These are phyloP conservation scores for Kitagawia praeruptora DNA, from an alignment of 129 eudicot genomes.

Conservation along the genomic window DNA sequence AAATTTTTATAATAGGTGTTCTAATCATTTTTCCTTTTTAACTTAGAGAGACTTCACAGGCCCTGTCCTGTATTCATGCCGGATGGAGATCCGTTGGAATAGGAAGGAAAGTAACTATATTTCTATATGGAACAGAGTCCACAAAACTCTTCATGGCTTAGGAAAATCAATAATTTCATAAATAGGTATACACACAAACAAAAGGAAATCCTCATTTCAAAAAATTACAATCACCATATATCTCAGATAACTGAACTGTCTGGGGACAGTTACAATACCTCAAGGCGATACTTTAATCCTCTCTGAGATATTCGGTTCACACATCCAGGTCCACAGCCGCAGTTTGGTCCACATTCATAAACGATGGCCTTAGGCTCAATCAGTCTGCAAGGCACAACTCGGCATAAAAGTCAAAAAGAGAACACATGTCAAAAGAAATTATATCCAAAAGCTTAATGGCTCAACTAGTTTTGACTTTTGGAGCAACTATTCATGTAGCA, in stretches of 20 bases:
- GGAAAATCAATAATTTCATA: background rate
- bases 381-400: slow-evolving; percentile 33
- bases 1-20: too few relatives aligned
- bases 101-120: too few relatives aligned
- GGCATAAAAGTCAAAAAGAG: background rate
- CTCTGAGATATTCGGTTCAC: slow-evolving; percentile 67
- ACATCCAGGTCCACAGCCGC: slow-evolving; percentile 83
- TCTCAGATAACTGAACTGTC: background rate
- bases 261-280: slow-evolving; percentile 34
- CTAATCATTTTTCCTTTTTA: too few relatives aligned
- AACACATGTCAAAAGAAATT: background rate
- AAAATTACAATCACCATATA: background rate
- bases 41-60: too few relatives aligned
- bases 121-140: too few relatives aligned
- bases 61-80: too few relatives aligned
- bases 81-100: too few relatives aligned
- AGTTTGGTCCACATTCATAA: slow-evolving; percentile 85
- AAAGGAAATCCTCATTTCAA: background rate
- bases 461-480: background rate
- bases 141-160: background rate
- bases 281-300: slow-evolving; percentile 59
- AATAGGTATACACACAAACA: background rate
- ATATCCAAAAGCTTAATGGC: too few relatives aligned
- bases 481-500: background rate
- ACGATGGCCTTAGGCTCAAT: slow-evolving; percentile 78